Percentiles rank a stretch among this genome's conserved stretches.
Evolutionary conservation across 225 moss, liverwort and hornwort genomes (phyloP).

Genomic region (Polytrichum formosum): DNA sequence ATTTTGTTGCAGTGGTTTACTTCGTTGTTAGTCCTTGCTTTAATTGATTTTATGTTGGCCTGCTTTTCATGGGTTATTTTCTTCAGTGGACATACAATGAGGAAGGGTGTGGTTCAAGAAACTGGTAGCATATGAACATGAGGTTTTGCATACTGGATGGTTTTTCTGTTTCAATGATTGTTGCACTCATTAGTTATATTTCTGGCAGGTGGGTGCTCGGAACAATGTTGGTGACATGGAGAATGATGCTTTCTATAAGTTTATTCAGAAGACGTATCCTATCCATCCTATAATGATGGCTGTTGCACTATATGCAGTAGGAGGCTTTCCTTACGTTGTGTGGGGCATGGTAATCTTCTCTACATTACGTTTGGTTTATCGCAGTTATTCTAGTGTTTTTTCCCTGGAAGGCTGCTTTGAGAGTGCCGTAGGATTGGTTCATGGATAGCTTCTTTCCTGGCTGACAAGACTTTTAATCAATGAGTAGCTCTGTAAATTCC

Average conservation of each 20-base stretch:
- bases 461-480: too few relatives aligned
- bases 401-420: too few relatives aligned
- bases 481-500: too few relatives aligned
- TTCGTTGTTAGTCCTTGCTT: too few relatives aligned
- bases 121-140: background rate
- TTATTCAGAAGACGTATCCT: constrained; percentile 58
- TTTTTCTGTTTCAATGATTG: background rate
- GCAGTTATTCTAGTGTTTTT: too few relatives aligned
- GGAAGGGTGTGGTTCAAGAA: too few relatives aligned
- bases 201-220: constrained; percentile 55
- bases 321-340: constrained; percentile 51
- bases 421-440: too few relatives aligned
- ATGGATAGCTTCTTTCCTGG: too few relatives aligned
- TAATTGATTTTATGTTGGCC: too few relatives aligned
- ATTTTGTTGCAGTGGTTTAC: background rate
- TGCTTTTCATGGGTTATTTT: too few relatives aligned
- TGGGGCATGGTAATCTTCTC: constrained; percentile 62
- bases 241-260: constrained; percentile 60
- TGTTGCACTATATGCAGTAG: constrained; percentile 44
- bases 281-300: constrained; percentile 53
- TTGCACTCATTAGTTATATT: background rate
- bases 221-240: constrained; percentile 60
- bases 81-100: too few relatives aligned
- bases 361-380: background rate
- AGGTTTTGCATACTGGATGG: background rate